Evolutionary conservation across 108 stramenopile species (phyloP).

Genomic region (Pseudonitzschia pungens): DNA sequence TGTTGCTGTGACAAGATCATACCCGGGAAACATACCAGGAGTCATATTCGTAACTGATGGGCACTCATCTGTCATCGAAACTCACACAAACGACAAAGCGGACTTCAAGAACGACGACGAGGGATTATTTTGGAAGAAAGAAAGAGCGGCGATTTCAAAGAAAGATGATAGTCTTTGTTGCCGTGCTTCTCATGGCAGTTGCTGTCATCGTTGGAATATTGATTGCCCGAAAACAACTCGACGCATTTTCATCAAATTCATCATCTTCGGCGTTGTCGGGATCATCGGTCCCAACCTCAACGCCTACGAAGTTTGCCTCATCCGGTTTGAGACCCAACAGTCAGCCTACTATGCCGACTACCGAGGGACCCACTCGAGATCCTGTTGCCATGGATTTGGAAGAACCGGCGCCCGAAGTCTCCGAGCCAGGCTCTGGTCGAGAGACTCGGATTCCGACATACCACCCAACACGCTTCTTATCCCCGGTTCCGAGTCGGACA

Average conservation of each 20-base stretch:
- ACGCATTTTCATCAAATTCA: background rate
- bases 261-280: background rate
- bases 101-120: background rate
- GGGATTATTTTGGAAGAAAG: background rate
- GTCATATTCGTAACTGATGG: conserved; percentile 23
- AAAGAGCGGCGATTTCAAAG: background rate
- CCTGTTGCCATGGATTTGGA: too few species aligned
- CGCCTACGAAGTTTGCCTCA: conserved; percentile 8
- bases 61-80: conserved; percentile 13
- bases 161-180: background rate
- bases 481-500: background rate
- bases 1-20: background rate
- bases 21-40: conserved; percentile 17
- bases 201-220: background rate
- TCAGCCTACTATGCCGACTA: background rate
- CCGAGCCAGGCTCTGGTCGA: too few species aligned
- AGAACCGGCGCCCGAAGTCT: too few species aligned
- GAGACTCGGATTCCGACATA: too few species aligned
- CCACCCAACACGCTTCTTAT: too few species aligned
- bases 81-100: background rate
- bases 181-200: background rate
- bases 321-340: background rate
- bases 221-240: background rate
- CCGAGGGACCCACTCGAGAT: too few species aligned
- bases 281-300: background rate